Evolutionary conservation across 1,284 basidiomycete genomes (phyloP), one percentile per base, ranked within the genome.

Genomic region (Apiotrichum montevideense): DNA sequence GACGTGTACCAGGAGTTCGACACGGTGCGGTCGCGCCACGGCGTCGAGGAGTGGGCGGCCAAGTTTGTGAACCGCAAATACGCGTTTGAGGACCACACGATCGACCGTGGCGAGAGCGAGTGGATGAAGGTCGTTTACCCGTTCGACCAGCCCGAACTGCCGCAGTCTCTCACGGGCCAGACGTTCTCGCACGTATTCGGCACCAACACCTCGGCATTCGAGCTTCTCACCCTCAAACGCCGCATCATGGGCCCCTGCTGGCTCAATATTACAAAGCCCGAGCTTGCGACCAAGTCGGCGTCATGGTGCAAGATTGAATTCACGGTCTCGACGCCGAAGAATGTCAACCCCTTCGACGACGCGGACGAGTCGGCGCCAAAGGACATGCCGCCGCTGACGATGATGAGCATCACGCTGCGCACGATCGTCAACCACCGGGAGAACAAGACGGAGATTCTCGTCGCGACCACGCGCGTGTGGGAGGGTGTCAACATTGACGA

Each of bases 231-330:
- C 1, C 69, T 98, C 54, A 98, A 98, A 77, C 85, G 93, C 40
- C 93, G 92, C 77, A 97, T 98, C 63, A 98, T 97, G 90, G 96
- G 96, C 3, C 94, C 96, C 0, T 98, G 96, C 73, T 98, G 95
- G 96, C 80, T 99, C 51, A 83, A 87, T 58, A 82, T 99, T 63
- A 86, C 87, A 72, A 82, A 86, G 32, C 84, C 86, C 10, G 77
- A 82, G 46, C 77, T 90, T 21, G 86, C 87, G 54, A 77, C 85
- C 67, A 87, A 88, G 75, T 86, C 87, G 8, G 89, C 88, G 15
- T 94, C 90, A 0, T 97, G 93, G 93, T 95, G 92, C 70, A 95
- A 96, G 78, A 79, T 96, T 33, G 95, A 98, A 78, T 87, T 85
- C n/a, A 84, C 83, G 0, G 87, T 94, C 10, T 77, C 83, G 11